Evolutionary conservation across 1,284 basidiomycete genomes (phyloP).

Genomic region (Takashimella tepidaria): DNA sequence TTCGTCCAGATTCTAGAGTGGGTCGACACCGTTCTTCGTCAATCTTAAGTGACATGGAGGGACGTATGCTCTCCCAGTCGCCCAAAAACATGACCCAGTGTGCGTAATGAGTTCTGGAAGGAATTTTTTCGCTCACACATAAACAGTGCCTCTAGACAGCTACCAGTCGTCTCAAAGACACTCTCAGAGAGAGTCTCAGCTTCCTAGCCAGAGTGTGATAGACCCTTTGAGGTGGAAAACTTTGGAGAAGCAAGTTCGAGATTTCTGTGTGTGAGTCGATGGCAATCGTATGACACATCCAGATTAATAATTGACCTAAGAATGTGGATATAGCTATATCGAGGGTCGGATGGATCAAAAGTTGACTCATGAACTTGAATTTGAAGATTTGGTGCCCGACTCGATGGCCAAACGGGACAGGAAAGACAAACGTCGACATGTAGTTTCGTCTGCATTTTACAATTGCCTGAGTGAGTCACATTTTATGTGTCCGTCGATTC

Average conservation of each 20-base stretch:
- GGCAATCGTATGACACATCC: too few species aligned
- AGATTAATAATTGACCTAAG: too few species aligned
- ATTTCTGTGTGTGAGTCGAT: slow-evolving; percentile 37
- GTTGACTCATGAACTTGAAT: slow-evolving; percentile 59
- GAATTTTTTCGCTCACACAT: background rate
- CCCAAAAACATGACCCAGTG: background rate
- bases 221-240: slow-evolving; percentile 30
- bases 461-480: slow-evolving; percentile 35
- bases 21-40: background rate
- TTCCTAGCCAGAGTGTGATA: slow-evolving; percentile 7
- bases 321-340: too few species aligned
- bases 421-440: slow-evolving; percentile 5
- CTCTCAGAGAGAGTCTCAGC: slow-evolving; percentile 15
- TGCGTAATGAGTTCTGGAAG: background rate
- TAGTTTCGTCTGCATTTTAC: slow-evolving; percentile 37
- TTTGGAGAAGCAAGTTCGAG: slow-evolving; percentile 35
- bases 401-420: slow-evolving; percentile 12
- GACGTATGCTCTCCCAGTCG: background rate
- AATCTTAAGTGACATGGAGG: background rate
- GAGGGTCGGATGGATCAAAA: background rate
- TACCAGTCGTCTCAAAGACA: slow-evolving; percentile 5
- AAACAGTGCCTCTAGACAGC: slow-evolving; percentile 10
- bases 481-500: background rate
- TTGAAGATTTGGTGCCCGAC: slow-evolving; percentile 49
- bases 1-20: background rate